Percentiles rank a stretch among this genome's conserved stretches.
Conservation (phyloP, 768 basidiomycete species). For the Lyophyllum decastes region DNA sequence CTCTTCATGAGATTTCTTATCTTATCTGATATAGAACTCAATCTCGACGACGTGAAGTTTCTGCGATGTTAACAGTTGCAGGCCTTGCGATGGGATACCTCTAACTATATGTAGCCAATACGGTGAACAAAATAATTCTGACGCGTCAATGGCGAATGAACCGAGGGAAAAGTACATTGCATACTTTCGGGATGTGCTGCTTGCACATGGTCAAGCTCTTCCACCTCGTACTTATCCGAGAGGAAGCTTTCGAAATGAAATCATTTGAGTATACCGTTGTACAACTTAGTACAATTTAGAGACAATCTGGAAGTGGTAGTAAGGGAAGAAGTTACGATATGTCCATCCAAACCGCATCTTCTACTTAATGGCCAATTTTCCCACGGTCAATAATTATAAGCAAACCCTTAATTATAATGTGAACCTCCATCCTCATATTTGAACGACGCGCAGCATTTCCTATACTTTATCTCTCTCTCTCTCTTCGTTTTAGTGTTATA, state of each 20-base stretch:
- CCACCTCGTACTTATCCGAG: too few species aligned
- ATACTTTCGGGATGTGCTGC: too few species aligned
- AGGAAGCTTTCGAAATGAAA: too few species aligned
- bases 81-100: not conserved
- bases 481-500: not conserved
- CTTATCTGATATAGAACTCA: slow-evolving; percentile 1
- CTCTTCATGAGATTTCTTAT: not conserved
- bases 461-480: not conserved
- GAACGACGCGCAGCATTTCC: not conserved
- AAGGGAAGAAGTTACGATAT: not conserved
- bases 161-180: not conserved
- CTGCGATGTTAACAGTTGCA: not conserved
- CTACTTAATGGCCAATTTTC: too few species aligned
- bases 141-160: not conserved
- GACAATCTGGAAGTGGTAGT: not conserved
- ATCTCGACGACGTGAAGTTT: not conserved
- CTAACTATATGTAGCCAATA: not conserved
- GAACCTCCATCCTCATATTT: not conserved
- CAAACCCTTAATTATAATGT: not conserved
- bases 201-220: too few species aligned
- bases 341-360: too few species aligned
- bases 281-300: too few species aligned
- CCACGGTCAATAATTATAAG: slow-evolving; percentile 7
- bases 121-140: not conserved
- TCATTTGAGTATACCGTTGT: too few species aligned